phyloP scores from a whole-genome alignment of 1,284 basidiomycete species.

The Tylopilus sp. region DNA sequence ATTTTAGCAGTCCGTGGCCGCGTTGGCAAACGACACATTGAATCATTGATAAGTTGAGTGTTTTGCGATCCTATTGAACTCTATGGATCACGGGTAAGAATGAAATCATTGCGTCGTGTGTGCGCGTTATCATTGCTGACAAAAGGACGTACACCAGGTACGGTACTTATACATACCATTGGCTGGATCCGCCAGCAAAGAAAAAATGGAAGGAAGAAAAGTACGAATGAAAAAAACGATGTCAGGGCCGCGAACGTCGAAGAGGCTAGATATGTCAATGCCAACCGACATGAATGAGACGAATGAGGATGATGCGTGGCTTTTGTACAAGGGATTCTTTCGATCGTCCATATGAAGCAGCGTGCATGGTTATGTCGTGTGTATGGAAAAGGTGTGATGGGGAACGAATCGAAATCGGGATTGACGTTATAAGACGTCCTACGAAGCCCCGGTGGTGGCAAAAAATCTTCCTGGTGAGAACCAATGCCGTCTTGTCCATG shows the following conservation, averaged over 20 bases:
- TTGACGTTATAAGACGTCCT: slow-evolving; percentile 18
- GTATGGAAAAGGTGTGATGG: slow-evolving; percentile 1
- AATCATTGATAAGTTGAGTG: too few relatives aligned
- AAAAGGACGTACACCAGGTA: slow-evolving; percentile 37
- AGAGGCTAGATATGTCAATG: slow-evolving; percentile 22
- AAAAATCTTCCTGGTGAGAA: slow-evolving; percentile 55
- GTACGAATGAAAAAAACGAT: slow-evolving; percentile 16
- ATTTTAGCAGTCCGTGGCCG: too few relatives aligned
- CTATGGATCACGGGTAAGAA: slow-evolving; percentile 13
- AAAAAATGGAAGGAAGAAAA: slow-evolving; percentile 1
- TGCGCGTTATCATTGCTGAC: slow-evolving; percentile 15
- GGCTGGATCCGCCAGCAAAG: slow-evolving; percentile 16
- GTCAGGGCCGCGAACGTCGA: slow-evolving; percentile 25
- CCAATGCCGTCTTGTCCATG: slow-evolving; percentile 53
- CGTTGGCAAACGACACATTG: too few relatives aligned
- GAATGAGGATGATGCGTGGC: slow-evolving; percentile 12
- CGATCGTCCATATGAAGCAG: slow-evolving; percentile 15
- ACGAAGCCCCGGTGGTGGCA: slow-evolving; percentile 40
- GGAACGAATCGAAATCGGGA: slow-evolving; percentile 9
- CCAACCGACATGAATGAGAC: slow-evolving; percentile 22
- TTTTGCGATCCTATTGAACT: background rate
- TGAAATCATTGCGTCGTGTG: slow-evolving; percentile 7
- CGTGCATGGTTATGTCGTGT: slow-evolving; percentile 10
- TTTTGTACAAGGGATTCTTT: slow-evolving; percentile 26
- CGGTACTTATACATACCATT: slow-evolving; percentile 40